Percentiles rank a stretch among this genome's conserved stretches.
Conservation (phyloP, 2,329 filamentous ascomycete species). For the Hymenoscyphus salicellus region DNA sequence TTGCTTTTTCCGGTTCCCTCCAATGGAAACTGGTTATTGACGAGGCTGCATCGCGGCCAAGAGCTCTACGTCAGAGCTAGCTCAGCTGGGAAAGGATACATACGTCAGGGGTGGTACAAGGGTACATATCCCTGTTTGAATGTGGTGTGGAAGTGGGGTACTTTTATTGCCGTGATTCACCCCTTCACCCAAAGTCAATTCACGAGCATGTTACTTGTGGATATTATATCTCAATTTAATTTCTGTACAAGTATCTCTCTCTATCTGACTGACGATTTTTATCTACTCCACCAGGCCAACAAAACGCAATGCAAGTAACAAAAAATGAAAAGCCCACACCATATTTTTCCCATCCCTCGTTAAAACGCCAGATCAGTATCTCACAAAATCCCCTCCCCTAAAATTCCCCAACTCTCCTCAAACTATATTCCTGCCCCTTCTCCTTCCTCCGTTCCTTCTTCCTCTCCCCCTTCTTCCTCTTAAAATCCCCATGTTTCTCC, state of each 20-base stretch:
- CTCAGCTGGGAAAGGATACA: too few relatives aligned
- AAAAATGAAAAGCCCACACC: background rate
- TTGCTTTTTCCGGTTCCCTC: too few relatives aligned
- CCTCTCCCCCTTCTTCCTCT: conserved; percentile 78
- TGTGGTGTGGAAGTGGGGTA: too few relatives aligned
- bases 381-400: background rate
- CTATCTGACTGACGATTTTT: background rate
- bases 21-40: too few relatives aligned
- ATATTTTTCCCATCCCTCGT: background rate
- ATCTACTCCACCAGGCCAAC: background rate
- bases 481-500: conserved; percentile 72
- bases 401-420: conserved; percentile 28
- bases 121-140: too few relatives aligned
- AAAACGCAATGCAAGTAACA: background rate
- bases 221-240: too few relatives aligned
- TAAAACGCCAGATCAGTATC: background rate
- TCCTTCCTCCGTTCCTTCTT: conserved; percentile 82
- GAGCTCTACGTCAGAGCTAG: too few relatives aligned
- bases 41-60: too few relatives aligned
- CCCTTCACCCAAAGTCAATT: too few relatives aligned
- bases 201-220: too few relatives aligned
- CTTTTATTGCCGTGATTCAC: too few relatives aligned
- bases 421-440: conserved; percentile 67
- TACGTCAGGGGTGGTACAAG: too few relatives aligned
- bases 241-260: background rate